Conservation (phyloP, 345 rosid genomes). For the Rhizophora apiculata region DNA sequence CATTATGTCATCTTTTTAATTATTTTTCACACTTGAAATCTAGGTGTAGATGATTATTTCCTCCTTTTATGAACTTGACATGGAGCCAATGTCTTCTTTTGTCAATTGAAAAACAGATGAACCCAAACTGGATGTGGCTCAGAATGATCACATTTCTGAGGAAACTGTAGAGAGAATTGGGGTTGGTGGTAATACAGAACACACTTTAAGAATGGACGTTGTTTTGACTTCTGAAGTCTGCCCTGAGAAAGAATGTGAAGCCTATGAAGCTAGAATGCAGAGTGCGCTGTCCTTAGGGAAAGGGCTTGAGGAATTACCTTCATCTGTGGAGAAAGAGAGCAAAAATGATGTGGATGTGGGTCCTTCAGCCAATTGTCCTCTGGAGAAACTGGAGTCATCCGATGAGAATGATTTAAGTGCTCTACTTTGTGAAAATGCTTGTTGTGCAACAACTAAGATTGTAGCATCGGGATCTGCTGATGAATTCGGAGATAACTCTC, state of each 20-base stretch:
- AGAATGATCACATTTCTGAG: conserved; percentile 16
- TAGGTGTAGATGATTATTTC: too few relatives aligned
- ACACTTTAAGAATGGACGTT: conserved; percentile 24
- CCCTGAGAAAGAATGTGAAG: conserved; percentile 24
- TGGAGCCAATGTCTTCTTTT: conserved; percentile 9
- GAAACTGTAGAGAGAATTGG: conserved; percentile 17
- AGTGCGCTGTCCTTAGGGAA: neutral
- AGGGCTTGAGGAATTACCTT: conserved; percentile 21
- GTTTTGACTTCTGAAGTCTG: conserved; percentile 22
- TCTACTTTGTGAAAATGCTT: conserved; percentile 23
- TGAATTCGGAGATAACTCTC: conserved; percentile 27
- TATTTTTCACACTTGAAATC: too few relatives aligned
- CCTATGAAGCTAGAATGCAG: conserved; percentile 14
- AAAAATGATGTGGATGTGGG: conserved; percentile 12
- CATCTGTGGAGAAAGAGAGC: conserved; percentile 25
- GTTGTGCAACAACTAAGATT: conserved; percentile 24
- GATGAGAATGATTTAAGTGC: conserved; percentile 51
- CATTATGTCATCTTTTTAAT: too few relatives aligned
- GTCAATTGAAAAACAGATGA: conserved; percentile 30
- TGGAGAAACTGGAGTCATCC: conserved; percentile 55
- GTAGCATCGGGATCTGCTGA: conserved; percentile 22
- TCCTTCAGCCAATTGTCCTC: conserved; percentile 17
- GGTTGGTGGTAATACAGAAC: conserved; percentile 25
- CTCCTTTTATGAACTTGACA: too few relatives aligned
- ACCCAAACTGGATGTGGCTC: conserved; percentile 20